Evolutionary conservation across 2,329 filamentous ascomycete species (phyloP), one percentile per base, ranked within the genome.

Genomic region (Xylaria sp.): DNA sequence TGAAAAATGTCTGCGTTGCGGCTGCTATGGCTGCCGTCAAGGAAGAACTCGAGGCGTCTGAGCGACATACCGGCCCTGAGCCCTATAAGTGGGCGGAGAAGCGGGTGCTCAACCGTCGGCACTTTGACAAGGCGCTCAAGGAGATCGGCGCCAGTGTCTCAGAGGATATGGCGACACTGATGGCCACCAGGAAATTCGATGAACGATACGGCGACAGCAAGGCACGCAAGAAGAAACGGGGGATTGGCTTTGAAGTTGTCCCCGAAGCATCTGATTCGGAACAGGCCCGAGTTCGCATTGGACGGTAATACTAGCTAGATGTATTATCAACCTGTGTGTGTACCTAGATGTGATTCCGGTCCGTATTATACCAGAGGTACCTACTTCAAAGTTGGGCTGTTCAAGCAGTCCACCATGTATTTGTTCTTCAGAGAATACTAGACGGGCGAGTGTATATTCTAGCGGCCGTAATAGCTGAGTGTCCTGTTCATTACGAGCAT

Each of bases 91-190:
- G 92, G 75, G 91, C 92, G 0, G 86, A 89, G 70, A 89, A 86
- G 72, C 87, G 93, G 10, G 86, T 85, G 0, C 84, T 99, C 33
- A 84, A 82, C 3, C 79, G 81, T 25, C 79, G 84, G 1, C 96
- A 99, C 80, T 98, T 99, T 75, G 91, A 94, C 17, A 91, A 89
- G 71, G 96, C 93, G 1, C 84, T 97, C 74, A 87, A 89, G 73
- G 94, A 98, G 79, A 97, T 99, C 72, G 92, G 91, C 63, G 94
- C 96, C 0, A 96, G 92, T 74, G 94, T 97, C 71, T 94, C 89
- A 73, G 95, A 97, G 79, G 94, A 99, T 75, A 98, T 97, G 95
- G 85, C 88, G 55, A 93, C 89, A 36, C 82, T 99, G 69, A 88
- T 89, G 71, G 92, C 92, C 13, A 97, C 99, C 74, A 87, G 93